Percentiles rank a stretch among this genome's conserved stretches.
Evolutionary conservation across 2,329 filamentous ascomycete species (phyloP).

Genomic region (Fusarium brachygibbosum): DNA sequence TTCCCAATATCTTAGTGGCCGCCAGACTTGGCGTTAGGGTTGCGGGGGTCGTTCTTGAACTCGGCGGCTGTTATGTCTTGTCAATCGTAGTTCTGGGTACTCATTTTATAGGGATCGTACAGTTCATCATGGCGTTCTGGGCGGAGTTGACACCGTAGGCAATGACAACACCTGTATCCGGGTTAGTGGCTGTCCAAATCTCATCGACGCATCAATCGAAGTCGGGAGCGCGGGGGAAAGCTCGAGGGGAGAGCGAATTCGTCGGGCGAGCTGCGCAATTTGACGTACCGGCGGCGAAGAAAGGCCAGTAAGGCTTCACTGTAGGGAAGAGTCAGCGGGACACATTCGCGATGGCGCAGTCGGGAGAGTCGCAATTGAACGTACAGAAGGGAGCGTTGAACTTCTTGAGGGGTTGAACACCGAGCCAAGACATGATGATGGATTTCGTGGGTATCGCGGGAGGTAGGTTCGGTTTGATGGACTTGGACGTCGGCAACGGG

Average conservation of each 20-base stretch:
- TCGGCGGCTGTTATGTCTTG: constrained; percentile 76
- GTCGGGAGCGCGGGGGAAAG: constrained; percentile 14
- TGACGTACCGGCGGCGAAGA: constrained; percentile 91
- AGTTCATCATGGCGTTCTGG: constrained; percentile 80
- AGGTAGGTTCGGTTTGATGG: constrained; percentile 55
- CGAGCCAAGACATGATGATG: constrained; percentile 81
- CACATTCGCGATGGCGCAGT: constrained; percentile 33
- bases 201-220: constrained; percentile 42
- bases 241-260: constrained; percentile 24
- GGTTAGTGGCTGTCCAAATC: constrained; percentile 47
- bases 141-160: constrained; percentile 92
- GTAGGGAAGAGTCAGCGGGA: constrained; percentile 53
- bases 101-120: constrained; percentile 63
- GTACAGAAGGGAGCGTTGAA: constrained; percentile 83
- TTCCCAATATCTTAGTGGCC: constrained; percentile 58
- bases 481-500: constrained; percentile 45
- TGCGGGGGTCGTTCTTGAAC: constrained; percentile 97
- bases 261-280: constrained; percentile 39
- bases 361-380: constrained; percentile 60
- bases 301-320: constrained; percentile 94
- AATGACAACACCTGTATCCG: constrained; percentile 78
- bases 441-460: constrained; percentile 55
- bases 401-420: constrained; percentile 77
- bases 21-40: constrained; percentile 71
- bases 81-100: constrained; percentile 45